Percentiles rank a stretch among this genome's conserved stretches.
These are phyloP conservation scores for Suillus bovinus DNA, from an alignment of 768 basidiomycete genomes.

Conservation along the genomic window DNA sequence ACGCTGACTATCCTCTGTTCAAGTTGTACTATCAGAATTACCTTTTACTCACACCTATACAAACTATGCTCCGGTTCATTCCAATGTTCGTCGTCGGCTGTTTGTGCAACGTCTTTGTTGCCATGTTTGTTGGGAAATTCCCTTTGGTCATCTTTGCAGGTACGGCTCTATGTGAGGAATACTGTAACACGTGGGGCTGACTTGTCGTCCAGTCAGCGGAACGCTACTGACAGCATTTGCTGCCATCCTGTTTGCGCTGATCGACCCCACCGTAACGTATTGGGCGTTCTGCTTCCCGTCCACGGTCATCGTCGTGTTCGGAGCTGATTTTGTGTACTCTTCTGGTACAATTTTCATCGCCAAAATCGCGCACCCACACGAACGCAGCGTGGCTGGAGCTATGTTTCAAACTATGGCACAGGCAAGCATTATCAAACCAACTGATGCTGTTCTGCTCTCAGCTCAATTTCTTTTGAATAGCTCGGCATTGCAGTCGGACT, in stretches of 20 bases:
- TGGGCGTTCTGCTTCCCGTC: slow-evolving; percentile 81
- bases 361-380: slow-evolving; percentile 61
- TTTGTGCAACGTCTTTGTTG: slow-evolving; percentile 67
- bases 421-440: slow-evolving; percentile 33
- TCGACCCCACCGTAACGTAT: slow-evolving; percentile 54
- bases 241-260: slow-evolving; percentile 67
- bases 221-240: slow-evolving; percentile 59
- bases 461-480: slow-evolving; percentile 30
- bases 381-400: slow-evolving; percentile 76
- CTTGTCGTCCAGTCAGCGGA: slow-evolving; percentile 43
- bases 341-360: slow-evolving; percentile 66
- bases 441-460: background rate
- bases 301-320: slow-evolving; percentile 62
- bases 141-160: slow-evolving; percentile 61
- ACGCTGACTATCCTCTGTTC: background rate
- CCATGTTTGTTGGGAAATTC: slow-evolving; percentile 54
- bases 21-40: slow-evolving; percentile 78
- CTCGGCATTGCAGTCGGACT: slow-evolving; percentile 70
- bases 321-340: slow-evolving; percentile 80
- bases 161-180: slow-evolving; percentile 20
- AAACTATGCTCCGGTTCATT: slow-evolving; percentile 65
- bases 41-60: slow-evolving; percentile 51
- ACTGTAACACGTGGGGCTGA: slow-evolving; percentile 2
- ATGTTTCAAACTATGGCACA: slow-evolving; percentile 80
- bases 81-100: slow-evolving; percentile 72